Conservation (phyloP, 2,329 filamentous ascomycete species). For the Epichloe typhina region DNA sequence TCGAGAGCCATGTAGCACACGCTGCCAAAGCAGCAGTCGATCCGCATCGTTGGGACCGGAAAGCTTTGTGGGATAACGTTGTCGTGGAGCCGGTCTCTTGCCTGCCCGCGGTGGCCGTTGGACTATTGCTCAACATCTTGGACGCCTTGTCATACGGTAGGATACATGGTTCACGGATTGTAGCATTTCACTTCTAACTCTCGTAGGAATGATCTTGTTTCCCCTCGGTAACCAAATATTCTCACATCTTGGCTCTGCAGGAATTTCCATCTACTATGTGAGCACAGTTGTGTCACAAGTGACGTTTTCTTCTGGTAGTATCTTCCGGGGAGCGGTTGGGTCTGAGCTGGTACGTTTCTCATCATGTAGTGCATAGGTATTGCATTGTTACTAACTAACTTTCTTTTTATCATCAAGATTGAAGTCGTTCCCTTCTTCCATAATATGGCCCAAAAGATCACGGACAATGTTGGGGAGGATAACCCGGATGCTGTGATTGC, state of each 20-base stretch:
- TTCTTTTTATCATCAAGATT: slow-evolving; percentile 42
- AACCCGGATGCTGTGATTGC: slow-evolving; percentile 79
- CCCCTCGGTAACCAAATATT: slow-evolving; percentile 82
- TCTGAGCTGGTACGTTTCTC: slow-evolving; percentile 63
- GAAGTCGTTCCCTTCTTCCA: slow-evolving; percentile 98
- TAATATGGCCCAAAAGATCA: slow-evolving; percentile 89
- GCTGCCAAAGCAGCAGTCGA: slow-evolving; percentile 30
- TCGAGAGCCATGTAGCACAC: slow-evolving; percentile 19
- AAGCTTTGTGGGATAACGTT: slow-evolving; percentile 47
- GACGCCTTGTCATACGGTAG: slow-evolving; percentile 87
- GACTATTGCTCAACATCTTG: slow-evolving; percentile 79
- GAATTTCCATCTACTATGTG: slow-evolving; percentile 97
- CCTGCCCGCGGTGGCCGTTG: slow-evolving; percentile 77
- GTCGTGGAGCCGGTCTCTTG: slow-evolving; percentile 56
- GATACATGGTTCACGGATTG: slow-evolving; percentile 10
- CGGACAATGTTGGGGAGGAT: slow-evolving; percentile 62
- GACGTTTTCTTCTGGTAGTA: slow-evolving; percentile 74
- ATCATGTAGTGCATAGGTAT: not conserved
- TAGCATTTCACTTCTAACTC: slow-evolving; percentile 7
- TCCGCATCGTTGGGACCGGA: slow-evolving; percentile 60
- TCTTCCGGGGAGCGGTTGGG: slow-evolving; percentile 81
- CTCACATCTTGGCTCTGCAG: slow-evolving; percentile 72
- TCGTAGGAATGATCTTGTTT: slow-evolving; percentile 76
- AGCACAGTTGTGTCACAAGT: slow-evolving; percentile 92
- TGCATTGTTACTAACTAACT: not conserved